Evolutionary conservation across 495 filamentous ascomycete species (phyloP), one percentile per base, ranked within the genome.

Genomic region (Evansstolkia leycettana): DNA sequence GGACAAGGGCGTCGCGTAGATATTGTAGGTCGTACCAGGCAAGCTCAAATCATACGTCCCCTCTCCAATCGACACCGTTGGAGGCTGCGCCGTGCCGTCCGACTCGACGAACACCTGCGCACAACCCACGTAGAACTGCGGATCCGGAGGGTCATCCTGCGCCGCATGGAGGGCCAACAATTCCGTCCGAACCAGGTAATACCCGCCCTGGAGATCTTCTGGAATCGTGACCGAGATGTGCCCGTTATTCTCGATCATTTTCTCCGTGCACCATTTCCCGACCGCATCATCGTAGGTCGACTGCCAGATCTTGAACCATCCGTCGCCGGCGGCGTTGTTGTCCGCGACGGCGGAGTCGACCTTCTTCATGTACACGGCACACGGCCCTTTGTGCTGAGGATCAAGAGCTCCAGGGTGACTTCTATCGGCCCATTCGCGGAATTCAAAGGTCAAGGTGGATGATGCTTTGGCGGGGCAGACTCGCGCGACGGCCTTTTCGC

Each of bases 231-330:
- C 60, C 17, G 62, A 69, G 18, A 85, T 55, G 6, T 74, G 62
- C n/a, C 81, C 80, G 18, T 74, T 62, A 51, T 75, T 73, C 16
- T 50, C 58, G 36, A 79, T 80, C 28, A 88, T 46, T 29, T 72
- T 72, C 40, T 81, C 67, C 1, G 78, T 79, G 43, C 83, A 83
- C 74, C 79, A 85, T 38, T 70, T 57, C 2, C 60, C 60, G 31
- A 48, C 43, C 5, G 29, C 30, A 2, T 57, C 40, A 46, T 78
- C 68, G 47, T 80, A 82, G 31, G 76, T 79, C 20, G 75, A 67
- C 29, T 80, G 62, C 58, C 58, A 82, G 51, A 89, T 75, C 64
- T 86, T 87, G 65, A 89, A 82, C 83, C 83, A 89, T 14, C 83
- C 82, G 37, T 55, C 54, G 3, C 82, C 81, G 17, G 62, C 50